Conservation (phyloP, 768 basidiomycete genomes). For the Auriculariales sp. region DNA sequence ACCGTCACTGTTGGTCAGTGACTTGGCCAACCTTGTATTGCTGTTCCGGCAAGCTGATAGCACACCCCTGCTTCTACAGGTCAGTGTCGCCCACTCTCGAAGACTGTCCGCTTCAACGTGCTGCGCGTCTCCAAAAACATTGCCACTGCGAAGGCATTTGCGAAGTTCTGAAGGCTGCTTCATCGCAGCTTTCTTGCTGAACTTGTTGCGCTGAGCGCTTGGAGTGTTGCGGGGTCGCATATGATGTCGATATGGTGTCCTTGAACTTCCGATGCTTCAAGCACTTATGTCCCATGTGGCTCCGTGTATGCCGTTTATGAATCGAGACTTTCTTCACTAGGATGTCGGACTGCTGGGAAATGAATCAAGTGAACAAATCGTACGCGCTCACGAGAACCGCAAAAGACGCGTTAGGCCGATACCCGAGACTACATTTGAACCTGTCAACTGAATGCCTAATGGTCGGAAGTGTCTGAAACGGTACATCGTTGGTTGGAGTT, state of each 20-base stretch:
- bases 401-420: too few species aligned
- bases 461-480: too few species aligned
- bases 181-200: neutral
- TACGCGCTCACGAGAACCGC: too few species aligned
- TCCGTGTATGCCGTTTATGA: too few species aligned
- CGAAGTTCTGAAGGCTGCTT: constrained; percentile 66
- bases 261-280: too few species aligned
- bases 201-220: constrained; percentile 1
- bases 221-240: neutral
- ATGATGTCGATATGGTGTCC: neutral
- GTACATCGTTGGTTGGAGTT: too few species aligned
- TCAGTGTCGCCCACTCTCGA: constrained; percentile 97
- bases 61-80: constrained; percentile 29
- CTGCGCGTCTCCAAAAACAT: constrained; percentile 89
- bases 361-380: too few species aligned
- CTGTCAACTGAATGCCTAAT: too few species aligned
- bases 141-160: constrained; percentile 80
- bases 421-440: too few species aligned
- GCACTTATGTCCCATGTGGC: too few species aligned
- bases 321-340: too few species aligned
- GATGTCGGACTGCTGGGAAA: too few species aligned
- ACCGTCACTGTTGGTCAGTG: constrained; percentile 84
- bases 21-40: neutral
- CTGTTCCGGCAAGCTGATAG: neutral
- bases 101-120: constrained; percentile 99